These are phyloP conservation scores for Dendrothele bispora DNA, from an alignment of 768 basidiomycete species.

Conservation along the genomic window DNA sequence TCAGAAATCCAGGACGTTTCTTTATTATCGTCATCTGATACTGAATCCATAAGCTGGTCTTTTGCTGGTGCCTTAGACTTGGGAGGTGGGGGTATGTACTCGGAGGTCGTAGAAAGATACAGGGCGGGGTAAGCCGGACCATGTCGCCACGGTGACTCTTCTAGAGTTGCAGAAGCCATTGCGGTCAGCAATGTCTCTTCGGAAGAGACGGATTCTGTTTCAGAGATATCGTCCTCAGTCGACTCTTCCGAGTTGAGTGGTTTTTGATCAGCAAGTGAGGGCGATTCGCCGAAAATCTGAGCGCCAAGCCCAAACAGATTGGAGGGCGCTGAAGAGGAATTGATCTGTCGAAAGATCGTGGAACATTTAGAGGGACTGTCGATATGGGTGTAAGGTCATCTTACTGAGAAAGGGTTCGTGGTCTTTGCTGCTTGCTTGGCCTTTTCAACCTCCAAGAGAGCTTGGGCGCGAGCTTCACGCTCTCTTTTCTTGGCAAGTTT, in stretches of 20 bases:
- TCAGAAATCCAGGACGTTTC: conserved; percentile 66
- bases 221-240: conserved; percentile 34
- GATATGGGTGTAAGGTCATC: conserved; percentile 17
- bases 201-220: conserved; percentile 34
- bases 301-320: conserved; percentile 58
- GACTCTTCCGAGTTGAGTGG: conserved; percentile 21
- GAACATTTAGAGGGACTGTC: neutral
- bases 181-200: conserved; percentile 57
- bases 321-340: conserved; percentile 20
- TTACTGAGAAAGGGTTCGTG: conserved; percentile 78
- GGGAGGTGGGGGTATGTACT: conserved; percentile 64
- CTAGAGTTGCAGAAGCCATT: conserved; percentile 51
- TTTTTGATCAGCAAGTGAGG: conserved; percentile 11
- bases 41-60: conserved; percentile 43
- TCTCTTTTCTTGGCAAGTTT: conserved; percentile 44
- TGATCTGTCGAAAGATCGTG: conserved; percentile 21
- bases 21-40: conserved; percentile 41
- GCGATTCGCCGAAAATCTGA: conserved; percentile 57
- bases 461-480: conserved; percentile 35
- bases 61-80: conserved; percentile 46
- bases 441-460: conserved; percentile 29
- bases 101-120: conserved; percentile 74
- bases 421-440: conserved; percentile 30
- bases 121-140: conserved; percentile 66
- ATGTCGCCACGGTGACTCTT: conserved; percentile 64